Percentiles rank a stretch among this genome's conserved stretches.
These are phyloP conservation scores for Cercospora brassicicola DNA, from an alignment of 2,329 filamentous ascomycete species.

Conservation along the genomic window DNA sequence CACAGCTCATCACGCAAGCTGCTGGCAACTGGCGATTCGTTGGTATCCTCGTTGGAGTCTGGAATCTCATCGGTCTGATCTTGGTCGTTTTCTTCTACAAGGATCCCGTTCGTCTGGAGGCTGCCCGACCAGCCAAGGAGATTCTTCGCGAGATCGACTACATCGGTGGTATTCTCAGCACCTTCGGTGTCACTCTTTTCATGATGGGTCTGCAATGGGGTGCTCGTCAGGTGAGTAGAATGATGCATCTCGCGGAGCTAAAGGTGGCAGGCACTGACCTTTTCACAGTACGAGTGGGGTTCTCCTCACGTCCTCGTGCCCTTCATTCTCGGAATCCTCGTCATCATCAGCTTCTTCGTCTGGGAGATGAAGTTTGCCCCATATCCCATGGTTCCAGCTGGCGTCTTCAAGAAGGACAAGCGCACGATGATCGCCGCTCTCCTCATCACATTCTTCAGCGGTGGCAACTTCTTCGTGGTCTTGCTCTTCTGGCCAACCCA, in stretches of 20 bases:
- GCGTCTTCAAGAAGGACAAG: slow-evolving; percentile 36
- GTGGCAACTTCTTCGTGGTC: slow-evolving; percentile 43
- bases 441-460: slow-evolving; percentile 45
- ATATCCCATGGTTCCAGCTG: slow-evolving; percentile 40
- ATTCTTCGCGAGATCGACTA: slow-evolving; percentile 53
- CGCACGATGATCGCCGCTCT: slow-evolving; percentile 41
- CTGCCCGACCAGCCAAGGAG: slow-evolving; percentile 42
- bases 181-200: slow-evolving; percentile 53
- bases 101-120: slow-evolving; percentile 50
- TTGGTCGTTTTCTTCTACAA: slow-evolving; percentile 56
- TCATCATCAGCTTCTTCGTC: slow-evolving; percentile 38
- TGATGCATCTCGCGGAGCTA: neutral
- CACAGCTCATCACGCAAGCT: slow-evolving; percentile 55
- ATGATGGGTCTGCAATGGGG: slow-evolving; percentile 47
- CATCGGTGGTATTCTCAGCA: slow-evolving; percentile 54
- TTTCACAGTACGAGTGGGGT: slow-evolving; percentile 35
- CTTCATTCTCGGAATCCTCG: slow-evolving; percentile 36
- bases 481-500: slow-evolving; percentile 65
- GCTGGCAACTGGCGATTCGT: slow-evolving; percentile 57
- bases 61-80: slow-evolving; percentile 54
- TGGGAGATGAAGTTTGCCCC: slow-evolving; percentile 38
- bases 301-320: slow-evolving; percentile 39
- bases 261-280: slow-evolving; percentile 2
- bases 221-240: slow-evolving; percentile 25
- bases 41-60: slow-evolving; percentile 55